Conservation (phyloP, 352 stramenopile species). For the Pythium vanterpoolii region DNA sequence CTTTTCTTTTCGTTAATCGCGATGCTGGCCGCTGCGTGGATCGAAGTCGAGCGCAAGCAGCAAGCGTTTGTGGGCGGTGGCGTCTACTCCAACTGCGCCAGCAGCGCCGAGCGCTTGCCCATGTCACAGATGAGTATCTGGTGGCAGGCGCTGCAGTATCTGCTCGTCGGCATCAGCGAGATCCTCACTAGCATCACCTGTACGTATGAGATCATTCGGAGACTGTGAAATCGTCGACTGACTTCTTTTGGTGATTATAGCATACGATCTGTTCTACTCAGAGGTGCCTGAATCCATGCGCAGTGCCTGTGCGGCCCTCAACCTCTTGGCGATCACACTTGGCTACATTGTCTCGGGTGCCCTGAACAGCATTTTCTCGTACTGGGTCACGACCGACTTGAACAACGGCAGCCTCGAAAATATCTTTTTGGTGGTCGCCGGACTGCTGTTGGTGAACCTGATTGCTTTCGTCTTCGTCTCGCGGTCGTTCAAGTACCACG, state of each 20-base stretch:
- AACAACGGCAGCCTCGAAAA: slow-evolving; percentile 88
- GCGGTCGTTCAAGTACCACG: slow-evolving; percentile 79
- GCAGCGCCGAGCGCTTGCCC: slow-evolving; percentile 47
- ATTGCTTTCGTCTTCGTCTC: slow-evolving; percentile 73
- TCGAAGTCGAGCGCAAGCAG: slow-evolving; percentile 74
- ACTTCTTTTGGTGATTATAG: slow-evolving; percentile 21
- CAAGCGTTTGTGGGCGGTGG: slow-evolving; percentile 41
- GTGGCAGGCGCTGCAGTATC: slow-evolving; percentile 88
- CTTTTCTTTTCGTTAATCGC: slow-evolving; percentile 76
- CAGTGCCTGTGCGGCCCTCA: slow-evolving; percentile 87
- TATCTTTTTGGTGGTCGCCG: slow-evolving; percentile 83
- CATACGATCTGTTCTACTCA: slow-evolving; percentile 90
- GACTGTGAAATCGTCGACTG: background rate
- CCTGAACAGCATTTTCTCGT: slow-evolving; percentile 87
- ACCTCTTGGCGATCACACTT: slow-evolving; percentile 88
- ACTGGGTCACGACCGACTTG: slow-evolving; percentile 88
- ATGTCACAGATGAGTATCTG: slow-evolving; percentile 86
- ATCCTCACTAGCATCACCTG: slow-evolving; percentile 90
- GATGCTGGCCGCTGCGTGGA: slow-evolving; percentile 66
- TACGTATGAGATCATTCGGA: slow-evolving; percentile 23
- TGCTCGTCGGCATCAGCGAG: slow-evolving; percentile 86
- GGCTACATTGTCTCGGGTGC: slow-evolving; percentile 80
- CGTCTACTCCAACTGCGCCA: slow-evolving; percentile 71
- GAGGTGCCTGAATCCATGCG: slow-evolving; percentile 90
- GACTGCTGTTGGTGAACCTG: slow-evolving; percentile 64